These are phyloP conservation scores for Yamadazyma laniorum DNA, from an alignment of 805 yeast genomes.

Conservation along the genomic window DNA sequence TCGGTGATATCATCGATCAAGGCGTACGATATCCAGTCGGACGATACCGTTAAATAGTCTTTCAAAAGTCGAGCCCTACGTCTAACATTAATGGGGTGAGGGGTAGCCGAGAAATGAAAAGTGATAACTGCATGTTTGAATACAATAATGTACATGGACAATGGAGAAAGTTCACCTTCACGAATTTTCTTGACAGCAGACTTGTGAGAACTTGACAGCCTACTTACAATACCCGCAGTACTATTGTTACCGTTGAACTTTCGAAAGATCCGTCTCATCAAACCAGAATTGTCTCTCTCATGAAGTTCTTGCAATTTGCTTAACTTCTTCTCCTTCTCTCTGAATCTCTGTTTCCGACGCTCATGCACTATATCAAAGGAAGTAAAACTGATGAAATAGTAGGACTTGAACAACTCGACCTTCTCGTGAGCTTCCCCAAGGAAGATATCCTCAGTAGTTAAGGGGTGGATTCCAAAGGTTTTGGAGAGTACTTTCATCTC, in stretches of 20 bases:
- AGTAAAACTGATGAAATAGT: conserved; percentile 85
- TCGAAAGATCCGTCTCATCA: conserved; percentile 1
- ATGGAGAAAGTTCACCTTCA: conserved; percentile 71
- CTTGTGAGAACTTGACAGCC: conserved; percentile 19
- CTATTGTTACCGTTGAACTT: conserved; percentile 1
- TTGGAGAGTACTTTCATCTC: conserved; percentile 91
- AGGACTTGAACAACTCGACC: conserved; percentile 87
- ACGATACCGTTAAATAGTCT: conserved; percentile 84
- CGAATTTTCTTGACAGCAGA: conserved; percentile 33
- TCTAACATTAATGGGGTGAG: conserved; percentile 94
- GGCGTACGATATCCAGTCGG: conserved; percentile 98
- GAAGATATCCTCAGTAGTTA: conserved; percentile 93
- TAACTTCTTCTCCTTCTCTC: conserved; percentile 42
- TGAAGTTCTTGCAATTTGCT: conserved; percentile 38
- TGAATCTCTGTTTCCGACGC: conserved; percentile 51
- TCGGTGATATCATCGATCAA: conserved; percentile 95
- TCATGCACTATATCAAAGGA: conserved; percentile 68
- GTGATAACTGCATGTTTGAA: conserved; percentile 89
- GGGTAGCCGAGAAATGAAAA: conserved; percentile 91
- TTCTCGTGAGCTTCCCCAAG: conserved; percentile 93
- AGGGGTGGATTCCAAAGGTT: conserved; percentile 92
- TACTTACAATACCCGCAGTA: conserved; percentile 7
- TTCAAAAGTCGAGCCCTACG: conserved; percentile 83
- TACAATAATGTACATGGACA: conserved; percentile 90
- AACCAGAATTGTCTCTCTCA: conserved; percentile 14